phyloP scores from a whole-genome alignment of 2,329 filamentous ascomycete genomes.

The Myriosclerotinia scirpicola region DNA sequence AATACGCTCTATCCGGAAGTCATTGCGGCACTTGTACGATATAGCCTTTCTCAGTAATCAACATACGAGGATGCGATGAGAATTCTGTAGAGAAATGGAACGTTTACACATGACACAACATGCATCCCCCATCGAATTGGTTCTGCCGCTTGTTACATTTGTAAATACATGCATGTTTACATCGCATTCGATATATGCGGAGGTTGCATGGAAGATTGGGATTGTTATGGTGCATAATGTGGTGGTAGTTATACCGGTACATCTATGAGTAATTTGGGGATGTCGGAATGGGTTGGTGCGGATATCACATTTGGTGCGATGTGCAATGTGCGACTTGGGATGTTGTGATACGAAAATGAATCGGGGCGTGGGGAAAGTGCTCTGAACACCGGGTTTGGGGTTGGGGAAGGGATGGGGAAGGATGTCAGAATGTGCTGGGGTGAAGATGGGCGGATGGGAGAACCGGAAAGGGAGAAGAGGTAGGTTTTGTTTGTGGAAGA shows the following conservation, averaged over 20 bases:
- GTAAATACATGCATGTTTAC: neutral
- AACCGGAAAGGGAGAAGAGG: neutral
- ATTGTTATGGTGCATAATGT: neutral
- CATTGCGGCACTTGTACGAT: neutral
- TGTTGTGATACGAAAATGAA: conserved; percentile 7
- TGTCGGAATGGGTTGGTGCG: neutral
- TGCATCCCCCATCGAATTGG: conserved; percentile 3
- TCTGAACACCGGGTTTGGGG: neutral
- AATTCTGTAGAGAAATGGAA: neutral
- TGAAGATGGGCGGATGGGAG: neutral
- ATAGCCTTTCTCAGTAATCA: neutral
- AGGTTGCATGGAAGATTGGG: neutral
- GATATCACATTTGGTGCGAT: conserved; percentile 5
- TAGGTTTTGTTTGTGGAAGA: neutral
- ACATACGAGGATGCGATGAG: neutral
- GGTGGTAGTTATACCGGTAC: neutral
- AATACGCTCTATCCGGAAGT: neutral
- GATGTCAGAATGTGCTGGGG: neutral
- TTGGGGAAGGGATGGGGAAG: neutral
- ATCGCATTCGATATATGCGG: conserved; percentile 15
- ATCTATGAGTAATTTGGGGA: conserved; percentile 2
- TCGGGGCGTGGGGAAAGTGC: neutral
- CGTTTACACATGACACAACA: neutral
- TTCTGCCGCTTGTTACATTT: neutral
- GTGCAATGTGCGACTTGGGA: conserved; percentile 4